Percentiles rank a stretch among this genome's conserved stretches.
Conservation (phyloP, 345 rosid genomes). For the Eucalyptus microcorys region DNA sequence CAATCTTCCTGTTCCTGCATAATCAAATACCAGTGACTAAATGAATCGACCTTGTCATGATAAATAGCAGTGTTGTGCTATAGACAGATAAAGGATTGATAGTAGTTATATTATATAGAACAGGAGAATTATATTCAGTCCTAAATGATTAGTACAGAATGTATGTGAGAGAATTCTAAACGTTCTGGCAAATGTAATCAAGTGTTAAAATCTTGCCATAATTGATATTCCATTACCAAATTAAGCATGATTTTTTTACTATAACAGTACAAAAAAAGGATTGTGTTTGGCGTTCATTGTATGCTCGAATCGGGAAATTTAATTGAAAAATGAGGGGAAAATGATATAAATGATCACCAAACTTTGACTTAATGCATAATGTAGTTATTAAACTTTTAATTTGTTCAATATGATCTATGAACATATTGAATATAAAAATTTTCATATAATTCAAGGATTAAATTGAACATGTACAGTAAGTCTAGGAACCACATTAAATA, state of each 20-base stretch:
- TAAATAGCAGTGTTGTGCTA: not conserved
- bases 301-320: not conserved
- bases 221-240: too few relatives aligned
- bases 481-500: fast-evolving
- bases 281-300: not conserved
- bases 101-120: not conserved
- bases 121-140: not conserved
- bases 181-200: not conserved
- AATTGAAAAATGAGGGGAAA: not conserved
- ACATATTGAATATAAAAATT: too few relatives aligned
- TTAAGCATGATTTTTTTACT: not conserved
- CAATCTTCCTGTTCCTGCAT: conserved; percentile 39
- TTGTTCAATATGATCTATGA: not conserved
- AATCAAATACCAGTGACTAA: not conserved
- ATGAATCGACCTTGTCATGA: not conserved
- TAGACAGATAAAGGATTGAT: not conserved
- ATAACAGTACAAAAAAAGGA: not conserved
- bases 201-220: not conserved
- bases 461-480: too few relatives aligned
- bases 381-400: not conserved
- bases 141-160: not conserved
- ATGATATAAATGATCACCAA: too few relatives aligned
- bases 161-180: not conserved
- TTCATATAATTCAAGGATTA: too few relatives aligned
- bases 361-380: too few relatives aligned